These are phyloP conservation scores for Pseudopyricularia cyperi DNA, from an alignment of 2,329 filamentous ascomycete genomes.

Conservation along the genomic window DNA sequence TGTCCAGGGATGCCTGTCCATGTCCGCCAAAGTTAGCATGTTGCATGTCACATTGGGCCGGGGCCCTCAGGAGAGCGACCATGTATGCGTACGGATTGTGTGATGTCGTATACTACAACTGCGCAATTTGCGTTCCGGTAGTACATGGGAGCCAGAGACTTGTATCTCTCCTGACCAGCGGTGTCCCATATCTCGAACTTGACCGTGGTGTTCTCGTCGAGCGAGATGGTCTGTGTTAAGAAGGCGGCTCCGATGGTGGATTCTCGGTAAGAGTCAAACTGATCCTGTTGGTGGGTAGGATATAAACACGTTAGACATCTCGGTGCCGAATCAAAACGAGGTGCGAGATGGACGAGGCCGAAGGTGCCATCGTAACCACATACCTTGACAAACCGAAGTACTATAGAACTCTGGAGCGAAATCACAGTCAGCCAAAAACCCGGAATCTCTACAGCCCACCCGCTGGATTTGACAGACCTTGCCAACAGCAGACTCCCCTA, in stretches of 20 bases:
- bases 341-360: not conserved
- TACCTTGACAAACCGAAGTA: slow-evolving; percentile 96
- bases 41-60: not conserved
- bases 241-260: slow-evolving; percentile 97
- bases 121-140: slow-evolving; percentile 99
- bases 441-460: not conserved
- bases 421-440: not conserved
- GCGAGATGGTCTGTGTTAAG: slow-evolving; percentile 94
- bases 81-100: slow-evolving; percentile 68
- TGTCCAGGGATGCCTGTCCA: slow-evolving; percentile 82
- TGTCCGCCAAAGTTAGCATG: not conserved
- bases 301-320: not conserved
- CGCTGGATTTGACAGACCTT: slow-evolving; percentile 49
- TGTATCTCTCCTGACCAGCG: slow-evolving; percentile 96
- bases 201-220: slow-evolving; percentile 95
- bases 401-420: slow-evolving; percentile 70
- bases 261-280: slow-evolving; percentile 97
- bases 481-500: slow-evolving; percentile 97
- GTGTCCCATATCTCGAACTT: slow-evolving; percentile 99
- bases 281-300: slow-evolving; percentile 48
- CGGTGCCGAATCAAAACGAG: not conserved
- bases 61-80: slow-evolving; percentile 1
- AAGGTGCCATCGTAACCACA: slow-evolving; percentile 10
- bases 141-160: slow-evolving; percentile 98
- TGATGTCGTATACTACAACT: slow-evolving; percentile 98